Base-by-base conservation (phyloP, 1,284 basidiomycete genomes). In the Meripilus lineatus region DNA sequence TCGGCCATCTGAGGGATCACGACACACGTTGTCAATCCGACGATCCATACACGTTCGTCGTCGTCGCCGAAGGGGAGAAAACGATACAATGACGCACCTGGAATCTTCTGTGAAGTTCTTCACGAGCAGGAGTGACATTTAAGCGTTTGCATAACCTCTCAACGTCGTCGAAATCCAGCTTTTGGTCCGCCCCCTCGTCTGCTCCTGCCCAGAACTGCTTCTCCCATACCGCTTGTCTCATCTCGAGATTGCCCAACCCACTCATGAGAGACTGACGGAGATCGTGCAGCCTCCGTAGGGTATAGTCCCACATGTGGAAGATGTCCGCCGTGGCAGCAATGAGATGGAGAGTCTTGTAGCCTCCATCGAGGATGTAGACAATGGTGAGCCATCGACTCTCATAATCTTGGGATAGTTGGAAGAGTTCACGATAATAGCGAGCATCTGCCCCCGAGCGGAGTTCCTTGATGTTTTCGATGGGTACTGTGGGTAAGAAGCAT, bases 301-400 rank as follows among this genome's bases (percentile, higher is more conserved):
- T 82, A 42, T 67, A 67, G 50, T 82, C 74, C 83, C 84, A 88
- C 61, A 84, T 70, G 4, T 71, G 66, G 57, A 89, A 86, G 0
- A 83, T 72, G 20, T 89, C 81, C 39, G 70, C 66, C 0, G 84
- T 83, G 1, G 82, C 70, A 0, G 93, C 89, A 48, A 98, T 79
- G 46, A 97, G 74, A 58, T 98, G 93, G 11, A 96, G 75, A 0
- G 90, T 88, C 70, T 97, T 98, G 80, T 94, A 97, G 37, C 79
- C 77, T 25, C 81, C 81, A 21, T 82, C 81, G 45, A 84, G 71
- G 38, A 85, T 76, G 58, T 91, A 90, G 44, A 89, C 71, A 68
- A 90, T 75, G 5, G 86, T 87, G 46, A 91, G 70, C 86, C 87
- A 92, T 24, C 81, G 72, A 38, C 75, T 69, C 57, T 87, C 77